Conservation (phyloP, 108 stramenopile species). For the Conticribra guillardii region DNA sequence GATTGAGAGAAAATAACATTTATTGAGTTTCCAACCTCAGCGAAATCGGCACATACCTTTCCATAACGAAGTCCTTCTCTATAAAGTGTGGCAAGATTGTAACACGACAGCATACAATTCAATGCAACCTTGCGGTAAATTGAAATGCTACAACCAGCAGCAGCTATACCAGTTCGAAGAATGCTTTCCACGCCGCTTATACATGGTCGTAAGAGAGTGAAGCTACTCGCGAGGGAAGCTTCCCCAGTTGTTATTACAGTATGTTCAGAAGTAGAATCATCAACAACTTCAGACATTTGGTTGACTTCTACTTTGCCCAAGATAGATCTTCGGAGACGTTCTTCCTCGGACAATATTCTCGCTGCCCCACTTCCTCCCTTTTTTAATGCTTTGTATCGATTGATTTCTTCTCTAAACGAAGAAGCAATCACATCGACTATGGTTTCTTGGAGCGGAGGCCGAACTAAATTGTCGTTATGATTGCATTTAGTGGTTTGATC, state of each 20-base stretch:
- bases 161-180: slow-evolving; percentile 60
- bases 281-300: slow-evolving; percentile 8
- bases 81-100: slow-evolving; percentile 62
- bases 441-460: slow-evolving; percentile 3
- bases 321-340: slow-evolving; percentile 36
- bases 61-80: slow-evolving; percentile 71
- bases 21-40: too few relatives aligned
- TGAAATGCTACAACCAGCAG: slow-evolving; percentile 49
- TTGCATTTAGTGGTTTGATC: slow-evolving; percentile 22
- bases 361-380: slow-evolving; percentile 67
- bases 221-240: slow-evolving; percentile 68
- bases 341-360: slow-evolving; percentile 60
- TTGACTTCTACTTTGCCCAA: slow-evolving; percentile 13
- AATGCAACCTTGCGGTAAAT: slow-evolving; percentile 50
- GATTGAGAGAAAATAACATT: too few relatives aligned
- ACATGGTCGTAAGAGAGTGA: slow-evolving; percentile 68
- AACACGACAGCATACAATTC: slow-evolving; percentile 60
- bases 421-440: slow-evolving; percentile 19
- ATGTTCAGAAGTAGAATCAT: background rate
- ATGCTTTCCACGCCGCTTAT: slow-evolving; percentile 68
- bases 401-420: slow-evolving; percentile 44
- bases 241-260: slow-evolving; percentile 62
- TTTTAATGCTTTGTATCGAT: slow-evolving; percentile 41
- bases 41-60: slow-evolving; percentile 7
- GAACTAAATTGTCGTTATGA: background rate